phyloP scores from a whole-genome alignment of 1,284 basidiomycete species.

The Fomitopsis schrenkii region DNA sequence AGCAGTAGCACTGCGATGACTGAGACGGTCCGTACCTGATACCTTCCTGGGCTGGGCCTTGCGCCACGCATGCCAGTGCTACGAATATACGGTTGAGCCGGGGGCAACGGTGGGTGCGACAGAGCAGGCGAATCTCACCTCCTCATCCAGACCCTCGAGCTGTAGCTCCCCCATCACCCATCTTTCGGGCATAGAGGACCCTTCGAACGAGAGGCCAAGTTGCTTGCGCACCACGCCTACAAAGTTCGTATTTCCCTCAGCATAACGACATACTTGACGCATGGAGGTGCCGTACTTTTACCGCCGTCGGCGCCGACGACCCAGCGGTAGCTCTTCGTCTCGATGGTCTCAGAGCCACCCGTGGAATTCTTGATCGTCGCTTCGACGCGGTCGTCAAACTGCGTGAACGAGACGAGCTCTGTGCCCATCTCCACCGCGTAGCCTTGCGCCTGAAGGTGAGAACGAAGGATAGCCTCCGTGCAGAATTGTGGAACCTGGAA shows the following conservation, averaged over 20 bases:
- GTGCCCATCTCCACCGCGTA: constrained; percentile 25
- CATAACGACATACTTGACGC: background rate
- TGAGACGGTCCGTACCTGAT: background rate
- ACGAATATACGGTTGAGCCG: background rate
- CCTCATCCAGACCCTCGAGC: constrained; percentile 15
- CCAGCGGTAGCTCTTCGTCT: constrained; percentile 15
- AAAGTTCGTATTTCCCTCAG: too few relatives aligned
- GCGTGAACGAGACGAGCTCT: constrained; percentile 22
- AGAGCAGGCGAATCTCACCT: constrained; percentile 13
- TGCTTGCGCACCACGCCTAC: constrained; percentile 27
- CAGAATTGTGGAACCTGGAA: constrained; percentile 23
- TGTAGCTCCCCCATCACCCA: constrained; percentile 29
- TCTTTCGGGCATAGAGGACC: constrained; percentile 21
- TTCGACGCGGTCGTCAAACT: constrained; percentile 20
- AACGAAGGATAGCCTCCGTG: constrained; percentile 23
- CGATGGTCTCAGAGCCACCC: background rate
- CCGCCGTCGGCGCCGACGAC: constrained; percentile 34
- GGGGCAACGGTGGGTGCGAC: too few relatives aligned
- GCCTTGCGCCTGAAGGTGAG: constrained; percentile 20
- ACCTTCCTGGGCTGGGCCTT: background rate
- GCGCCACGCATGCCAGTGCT: background rate
- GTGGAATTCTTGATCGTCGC: constrained; percentile 8
- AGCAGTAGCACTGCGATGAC: background rate
- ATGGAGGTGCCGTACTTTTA: constrained; percentile 17
- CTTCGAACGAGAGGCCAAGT: constrained; percentile 27